Evolutionary conservation across 495 filamentous ascomycete species (phyloP).

Genomic region (Pseudotulostoma volvatum): DNA sequence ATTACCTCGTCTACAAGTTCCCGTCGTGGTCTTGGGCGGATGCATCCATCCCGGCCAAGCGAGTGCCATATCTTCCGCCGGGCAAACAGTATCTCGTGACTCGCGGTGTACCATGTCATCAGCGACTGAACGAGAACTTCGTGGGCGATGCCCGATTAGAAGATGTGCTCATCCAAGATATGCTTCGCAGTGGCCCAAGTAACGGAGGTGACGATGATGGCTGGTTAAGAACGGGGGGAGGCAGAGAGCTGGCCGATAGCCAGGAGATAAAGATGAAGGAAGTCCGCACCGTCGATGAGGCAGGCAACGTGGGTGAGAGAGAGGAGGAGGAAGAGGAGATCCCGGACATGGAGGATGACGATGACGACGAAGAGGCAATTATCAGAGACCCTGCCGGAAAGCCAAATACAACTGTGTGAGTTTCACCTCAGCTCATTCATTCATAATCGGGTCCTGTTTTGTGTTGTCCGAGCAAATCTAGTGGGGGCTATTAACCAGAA

Average conservation of each 20-base stretch:
- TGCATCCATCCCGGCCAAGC: conserved; percentile 58
- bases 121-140: conserved; percentile 83
- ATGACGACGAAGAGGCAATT: conserved; percentile 95
- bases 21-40: conserved; percentile 97
- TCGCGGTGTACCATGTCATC: conserved; percentile 80
- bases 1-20: conserved; percentile 98
- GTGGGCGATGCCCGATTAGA: conserved; percentile 72
- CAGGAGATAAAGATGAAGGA: conserved; percentile 60
- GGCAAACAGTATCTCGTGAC: conserved; percentile 95
- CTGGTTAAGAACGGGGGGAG: conserved; percentile 75
- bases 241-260: conserved; percentile 35
- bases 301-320: conserved; percentile 55
- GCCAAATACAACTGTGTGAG: conserved; percentile 51
- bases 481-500: too few relatives aligned
- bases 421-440: too few relatives aligned
- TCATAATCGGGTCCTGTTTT: too few relatives aligned
- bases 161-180: conserved; percentile 68
- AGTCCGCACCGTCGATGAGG: conserved; percentile 73
- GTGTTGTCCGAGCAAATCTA: too few relatives aligned
- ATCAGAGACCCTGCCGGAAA: conserved; percentile 55
- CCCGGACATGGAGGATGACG: conserved; percentile 95
- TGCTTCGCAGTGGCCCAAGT: conserved; percentile 41
- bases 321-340: conserved; percentile 66
- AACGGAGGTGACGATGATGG: conserved; percentile 48
- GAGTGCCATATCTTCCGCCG: conserved; percentile 64